Evolutionary conservation across 179 eudicot genomes (phyloP), one percentile per base, ranked within the genome.

Genomic region (Camellia oleifera): DNA sequence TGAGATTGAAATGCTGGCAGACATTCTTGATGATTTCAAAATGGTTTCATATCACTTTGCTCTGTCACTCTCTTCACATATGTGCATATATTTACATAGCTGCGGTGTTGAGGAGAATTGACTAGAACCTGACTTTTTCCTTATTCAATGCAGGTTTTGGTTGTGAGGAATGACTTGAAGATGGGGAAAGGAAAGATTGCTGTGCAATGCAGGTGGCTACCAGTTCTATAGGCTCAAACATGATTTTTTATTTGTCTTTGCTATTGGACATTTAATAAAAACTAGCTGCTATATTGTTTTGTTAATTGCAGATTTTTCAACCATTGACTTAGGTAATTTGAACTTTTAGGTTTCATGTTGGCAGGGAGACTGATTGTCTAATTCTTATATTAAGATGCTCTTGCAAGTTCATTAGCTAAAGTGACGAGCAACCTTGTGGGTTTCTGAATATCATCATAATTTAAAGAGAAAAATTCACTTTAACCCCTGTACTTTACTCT

Each of bases 111-210:
- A 32, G 54, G 46, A 73, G 46, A 60, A 66, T 15, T 74, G 66
- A 56, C 45, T 65, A 11, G 53, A 70, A 69, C 58, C 63, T 58
- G 61, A 48, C 26, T 61, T 82, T 48, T 23, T 52, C 79, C 58
- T 56, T 70, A 58, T 54, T 78, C 64, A 17, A 62, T 71, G 80
- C 82, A 95, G 98, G 98, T 95, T 82, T 88, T 94, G 91, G 99
- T 96, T 75, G 99, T 96, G 80, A 89, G 99, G 83, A 96, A 96
- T 88, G 99, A 96, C 86, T 84, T 96, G 82, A 96, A 96, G 91
- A 96, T 96, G 99, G 99, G 99, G 32, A 96, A 96, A 83, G 99
- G 99, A 83, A 96, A 96, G 86, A 96, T 94, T 89, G 96, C 99
- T 82, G 99, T 98, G 7, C 99, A 96, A 79, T 96, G 99, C 99